Evolutionary conservation across 2,329 filamentous ascomycete genomes (phyloP).

Genomic region (Diaporthe nobilis): DNA sequence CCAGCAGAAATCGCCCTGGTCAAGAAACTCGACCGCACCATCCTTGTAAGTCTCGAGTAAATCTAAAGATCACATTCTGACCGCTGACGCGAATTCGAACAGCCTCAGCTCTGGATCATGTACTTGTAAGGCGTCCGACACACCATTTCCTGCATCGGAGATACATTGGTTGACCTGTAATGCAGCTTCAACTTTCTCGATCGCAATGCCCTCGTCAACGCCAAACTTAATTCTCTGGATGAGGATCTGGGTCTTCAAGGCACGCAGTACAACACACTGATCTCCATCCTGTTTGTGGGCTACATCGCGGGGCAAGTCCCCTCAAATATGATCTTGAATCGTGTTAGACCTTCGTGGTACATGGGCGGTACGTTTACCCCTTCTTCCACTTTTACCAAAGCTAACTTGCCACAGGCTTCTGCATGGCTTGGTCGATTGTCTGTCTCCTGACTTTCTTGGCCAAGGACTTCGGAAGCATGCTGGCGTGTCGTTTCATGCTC

Average conservation of each 20-base stretch:
- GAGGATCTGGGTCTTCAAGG: conserved; percentile 17
- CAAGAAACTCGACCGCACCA: conserved; percentile 53
- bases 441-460: not conserved
- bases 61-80: too few relatives aligned
- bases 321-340: conserved; percentile 59
- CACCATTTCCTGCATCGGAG: too few relatives aligned
- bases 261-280: conserved; percentile 15
- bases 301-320: conserved; percentile 64
- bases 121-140: conserved; percentile 1
- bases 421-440: conserved; percentile 53
- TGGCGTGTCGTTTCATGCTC: conserved; percentile 58
- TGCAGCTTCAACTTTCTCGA: conserved; percentile 52
- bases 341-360: conserved; percentile 49
- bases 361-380: conserved; percentile 40
- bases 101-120: conserved; percentile 22
- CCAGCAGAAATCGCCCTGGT: conserved; percentile 54
- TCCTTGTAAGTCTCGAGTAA: conserved; percentile 49
- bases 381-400: not conserved
- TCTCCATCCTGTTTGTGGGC: conserved; percentile 23
- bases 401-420: conserved; percentile 40
- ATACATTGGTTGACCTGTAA: not conserved
- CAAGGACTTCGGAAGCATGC: conserved; percentile 50
- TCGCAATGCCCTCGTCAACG: conserved; percentile 71
- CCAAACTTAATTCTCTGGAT: conserved; percentile 55
- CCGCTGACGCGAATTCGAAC: not conserved